Evolutionary conservation across 1,284 basidiomycete genomes (phyloP).

Genomic region (Leccinum pseudoinsigne): DNA sequence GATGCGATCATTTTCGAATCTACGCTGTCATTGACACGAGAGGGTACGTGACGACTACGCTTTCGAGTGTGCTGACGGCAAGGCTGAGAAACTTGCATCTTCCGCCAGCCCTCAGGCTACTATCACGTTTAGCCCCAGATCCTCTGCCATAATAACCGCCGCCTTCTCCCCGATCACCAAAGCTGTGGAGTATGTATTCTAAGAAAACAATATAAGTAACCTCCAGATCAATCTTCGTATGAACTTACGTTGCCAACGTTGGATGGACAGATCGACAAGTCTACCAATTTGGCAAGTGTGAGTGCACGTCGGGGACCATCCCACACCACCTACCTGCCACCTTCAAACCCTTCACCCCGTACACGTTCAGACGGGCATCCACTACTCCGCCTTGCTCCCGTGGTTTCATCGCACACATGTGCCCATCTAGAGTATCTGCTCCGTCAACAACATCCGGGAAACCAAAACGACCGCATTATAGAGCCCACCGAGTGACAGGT

Average conservation of each 20-base stretch:
- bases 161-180: background rate
- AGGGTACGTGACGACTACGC: background rate
- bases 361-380: background rate
- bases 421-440: background rate
- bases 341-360: background rate
- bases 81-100: background rate
- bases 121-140: background rate
- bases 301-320: background rate
- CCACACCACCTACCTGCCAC: background rate
- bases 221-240: background rate
- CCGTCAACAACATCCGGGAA: background rate
- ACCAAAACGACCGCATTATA: background rate
- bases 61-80: background rate
- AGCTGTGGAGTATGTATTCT: background rate
- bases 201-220: background rate
- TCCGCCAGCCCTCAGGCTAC: background rate
- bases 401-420: conserved; percentile 1
- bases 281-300: background rate
- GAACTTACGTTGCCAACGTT: background rate
- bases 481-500: background rate
- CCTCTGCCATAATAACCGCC: background rate
- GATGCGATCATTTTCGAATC: background rate
- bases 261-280: background rate
- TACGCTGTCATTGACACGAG: no score
- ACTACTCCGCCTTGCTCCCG: background rate